phyloP scores from a whole-genome alignment of 2,329 filamentous ascomycete species.

The Pyrenophora graminea region DNA sequence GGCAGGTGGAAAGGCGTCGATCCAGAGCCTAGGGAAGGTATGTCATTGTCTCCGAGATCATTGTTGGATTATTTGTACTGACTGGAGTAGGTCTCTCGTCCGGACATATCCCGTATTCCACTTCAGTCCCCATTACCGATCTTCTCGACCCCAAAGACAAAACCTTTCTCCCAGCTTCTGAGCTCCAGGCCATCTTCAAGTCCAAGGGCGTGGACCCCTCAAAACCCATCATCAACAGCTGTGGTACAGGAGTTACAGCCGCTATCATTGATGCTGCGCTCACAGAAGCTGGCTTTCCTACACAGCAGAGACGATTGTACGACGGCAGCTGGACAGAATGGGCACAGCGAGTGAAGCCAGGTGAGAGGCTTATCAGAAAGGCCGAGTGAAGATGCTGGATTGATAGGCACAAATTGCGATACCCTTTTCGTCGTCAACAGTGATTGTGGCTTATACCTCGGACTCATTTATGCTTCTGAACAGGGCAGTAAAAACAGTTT shows the following conservation, averaged over 20 bases:
- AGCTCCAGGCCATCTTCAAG: constrained; percentile 76
- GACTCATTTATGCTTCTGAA: no score
- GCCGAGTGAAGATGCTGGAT: constrained; percentile 18
- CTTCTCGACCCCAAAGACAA: constrained; percentile 84
- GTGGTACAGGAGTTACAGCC: constrained; percentile 92
- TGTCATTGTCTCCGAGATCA: background rate
- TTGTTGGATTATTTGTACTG: background rate
- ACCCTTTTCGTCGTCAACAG: no score
- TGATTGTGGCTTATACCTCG: no score
- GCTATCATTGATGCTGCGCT: constrained; percentile 88
- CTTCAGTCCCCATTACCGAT: constrained; percentile 77
- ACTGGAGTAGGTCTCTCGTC: constrained; percentile 64
- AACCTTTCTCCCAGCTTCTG: constrained; percentile 71
- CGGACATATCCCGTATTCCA: constrained; percentile 88
- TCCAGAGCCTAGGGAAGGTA: constrained; percentile 81
- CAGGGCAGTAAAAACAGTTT: no score
- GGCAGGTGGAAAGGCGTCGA: constrained; percentile 82
- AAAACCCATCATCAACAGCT: constrained; percentile 83
- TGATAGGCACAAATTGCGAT: no score
- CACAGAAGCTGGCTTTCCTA: constrained; percentile 74
- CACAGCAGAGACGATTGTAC: constrained; percentile 75
- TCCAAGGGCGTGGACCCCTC: constrained; percentile 77
- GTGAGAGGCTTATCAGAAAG: constrained; percentile 67
- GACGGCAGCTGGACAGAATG: constrained; percentile 98
- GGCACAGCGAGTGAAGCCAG: constrained; percentile 66